Evolutionary conservation across 2,329 filamentous ascomycete genomes (phyloP), one percentile per base, ranked within the genome.

Genomic region (Fusarium sp.): DNA sequence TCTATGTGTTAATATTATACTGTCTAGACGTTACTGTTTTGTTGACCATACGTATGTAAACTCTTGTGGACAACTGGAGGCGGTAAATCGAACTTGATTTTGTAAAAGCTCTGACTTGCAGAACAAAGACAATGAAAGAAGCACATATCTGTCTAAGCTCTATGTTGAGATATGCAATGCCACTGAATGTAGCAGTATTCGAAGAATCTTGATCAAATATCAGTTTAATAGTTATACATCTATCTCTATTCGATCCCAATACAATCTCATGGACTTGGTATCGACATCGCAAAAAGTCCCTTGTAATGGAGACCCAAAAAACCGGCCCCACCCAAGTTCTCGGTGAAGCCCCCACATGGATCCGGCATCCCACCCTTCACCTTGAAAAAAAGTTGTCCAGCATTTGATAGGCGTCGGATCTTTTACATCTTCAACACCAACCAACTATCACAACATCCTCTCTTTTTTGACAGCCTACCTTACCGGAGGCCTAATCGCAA

Each of bases 301-400:
- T 43, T 58, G 13, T 37, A 18, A 37, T 37, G 10, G 34, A 28
- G 31, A 21, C 31, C 42, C 21, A 54, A 25, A 44, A 51, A 39
- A 4, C 37, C 62, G 62, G 62, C 62, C 62, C 62, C 62, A 65
- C 62, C 65, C 23, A 8, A 52, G 7, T 52, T 44, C 48, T 71
- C 63, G 63, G 58, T 67, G 50, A 71, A 28, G 58, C 66, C 71
- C 71, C 71, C 67, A 74, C 71, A 69, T 63, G 23, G 54, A 65
- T 49, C 61, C 60, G 52, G 48, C 56, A 71, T 69, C 69, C 69
- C 65, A 74, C 69, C 65, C 66, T 48, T 59, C 58, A 71, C 69
- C 67, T 58, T 69, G 48, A 62, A 74, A 74, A 74, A 74, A 74
- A 71, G 70, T 73, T 70, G 60, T 31, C 60, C 44, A 66, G 49